Evolutionary conservation across 1,139 yeast species (phyloP).

Genomic region (Kurtzmaniella natalensis): DNA sequence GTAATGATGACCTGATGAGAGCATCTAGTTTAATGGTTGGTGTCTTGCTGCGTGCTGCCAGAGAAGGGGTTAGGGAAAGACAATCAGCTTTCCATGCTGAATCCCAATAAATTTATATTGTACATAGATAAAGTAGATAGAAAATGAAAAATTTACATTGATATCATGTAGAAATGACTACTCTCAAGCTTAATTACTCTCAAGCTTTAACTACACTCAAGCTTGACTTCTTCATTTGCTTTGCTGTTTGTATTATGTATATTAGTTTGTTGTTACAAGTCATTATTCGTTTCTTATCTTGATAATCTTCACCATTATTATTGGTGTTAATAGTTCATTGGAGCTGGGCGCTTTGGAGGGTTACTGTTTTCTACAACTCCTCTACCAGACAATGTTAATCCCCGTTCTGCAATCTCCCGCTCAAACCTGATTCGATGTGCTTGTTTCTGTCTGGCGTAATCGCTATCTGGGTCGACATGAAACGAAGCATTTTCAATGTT

Average conservation of each 20-base stretch:
- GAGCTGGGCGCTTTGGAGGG: no score
- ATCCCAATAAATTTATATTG: slow-evolving; percentile 5
- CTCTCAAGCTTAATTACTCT: no score
- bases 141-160: not conserved
- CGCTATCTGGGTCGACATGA: slow-evolving; percentile 10
- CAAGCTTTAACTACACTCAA: no score
- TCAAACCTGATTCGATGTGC: slow-evolving; percentile 20
- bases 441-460: slow-evolving; percentile 16
- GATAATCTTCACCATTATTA: no score
- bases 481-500: slow-evolving; percentile 14
- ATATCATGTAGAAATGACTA: no score
- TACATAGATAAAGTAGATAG: slow-evolving; percentile 5
- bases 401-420: slow-evolving; percentile 20
- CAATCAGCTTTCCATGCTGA: slow-evolving; percentile 30
- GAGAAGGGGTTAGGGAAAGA: slow-evolving; percentile 65
- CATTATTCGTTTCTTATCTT: no score
- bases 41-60: slow-evolving; percentile 80
- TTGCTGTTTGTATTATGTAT: no score
- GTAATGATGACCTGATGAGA: slow-evolving; percentile 90
- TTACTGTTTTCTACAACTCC: no score
- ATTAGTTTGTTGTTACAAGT: no score
- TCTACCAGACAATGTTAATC: no score
- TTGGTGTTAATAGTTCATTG: no score
- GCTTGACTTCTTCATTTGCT: no score
- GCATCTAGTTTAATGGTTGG: slow-evolving; percentile 78